These are phyloP conservation scores for Boletus insuetus DNA, from an alignment of 768 basidiomycete species.

Conservation along the genomic window DNA sequence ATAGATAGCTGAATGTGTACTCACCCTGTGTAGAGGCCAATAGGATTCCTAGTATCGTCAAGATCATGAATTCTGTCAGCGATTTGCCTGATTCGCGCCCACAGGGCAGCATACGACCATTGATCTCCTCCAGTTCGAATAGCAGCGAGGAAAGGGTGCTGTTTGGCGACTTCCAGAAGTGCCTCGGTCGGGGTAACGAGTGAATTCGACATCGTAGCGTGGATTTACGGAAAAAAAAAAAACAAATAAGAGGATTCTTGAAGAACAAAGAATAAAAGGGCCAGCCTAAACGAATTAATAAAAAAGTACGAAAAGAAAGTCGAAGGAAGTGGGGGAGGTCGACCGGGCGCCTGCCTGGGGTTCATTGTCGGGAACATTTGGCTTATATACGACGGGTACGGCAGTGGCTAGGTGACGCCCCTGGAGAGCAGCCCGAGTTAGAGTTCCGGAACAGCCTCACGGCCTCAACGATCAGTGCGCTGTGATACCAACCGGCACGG, in stretches of 20 bases:
- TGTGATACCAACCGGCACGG: neutral
- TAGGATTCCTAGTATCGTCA: constrained; percentile 20
- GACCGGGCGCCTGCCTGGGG: constrained; percentile 8
- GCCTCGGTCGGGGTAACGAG: constrained; percentile 29
- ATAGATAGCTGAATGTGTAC: neutral
- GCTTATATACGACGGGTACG: constrained; percentile 13
- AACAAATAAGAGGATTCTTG: neutral
- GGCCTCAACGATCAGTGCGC: neutral
- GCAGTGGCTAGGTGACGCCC: too few relatives aligned
- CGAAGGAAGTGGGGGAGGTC: constrained; percentile 8
- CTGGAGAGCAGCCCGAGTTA: too few relatives aligned
- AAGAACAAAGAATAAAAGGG: constrained; percentile 1
- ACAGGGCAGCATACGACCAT: constrained; percentile 31
- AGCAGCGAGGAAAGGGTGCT: constrained; percentile 23
- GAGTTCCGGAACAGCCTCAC: constrained; percentile 3
- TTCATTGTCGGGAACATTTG: neutral
- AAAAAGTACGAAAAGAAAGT: constrained; percentile 3
- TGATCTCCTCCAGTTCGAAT: constrained; percentile 12
- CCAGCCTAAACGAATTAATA: constrained; percentile 14
- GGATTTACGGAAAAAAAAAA: constrained; percentile 4
- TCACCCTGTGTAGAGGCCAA: constrained; percentile 28
- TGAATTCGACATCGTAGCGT: constrained; percentile 8
- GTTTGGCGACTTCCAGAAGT: constrained; percentile 30
- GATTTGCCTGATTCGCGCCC: constrained; percentile 27
- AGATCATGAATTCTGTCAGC: constrained; percentile 22